These are phyloP conservation scores for Phytopythium boreale DNA, from an alignment of 352 stramenopile genomes.

Conservation along the genomic window DNA sequence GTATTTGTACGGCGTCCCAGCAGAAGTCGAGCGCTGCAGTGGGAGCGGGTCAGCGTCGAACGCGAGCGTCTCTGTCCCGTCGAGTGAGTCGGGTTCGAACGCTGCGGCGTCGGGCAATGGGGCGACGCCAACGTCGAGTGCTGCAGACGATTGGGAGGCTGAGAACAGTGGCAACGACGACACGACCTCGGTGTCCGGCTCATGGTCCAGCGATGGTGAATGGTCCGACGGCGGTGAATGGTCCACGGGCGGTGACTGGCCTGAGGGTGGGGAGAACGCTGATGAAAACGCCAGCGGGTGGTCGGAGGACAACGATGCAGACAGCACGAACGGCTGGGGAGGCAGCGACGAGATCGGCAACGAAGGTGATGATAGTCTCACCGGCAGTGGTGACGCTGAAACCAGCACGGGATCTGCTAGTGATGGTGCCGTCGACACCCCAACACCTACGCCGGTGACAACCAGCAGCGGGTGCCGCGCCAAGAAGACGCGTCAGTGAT, in stretches of 20 bases:
- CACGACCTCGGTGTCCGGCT: background rate
- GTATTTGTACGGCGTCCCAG: constrained; percentile 50
- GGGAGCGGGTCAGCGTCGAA: constrained; percentile 13
- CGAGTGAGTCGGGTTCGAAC: background rate
- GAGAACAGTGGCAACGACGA: background rate
- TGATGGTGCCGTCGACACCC: background rate
- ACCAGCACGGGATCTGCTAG: background rate
- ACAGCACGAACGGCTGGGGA: background rate
- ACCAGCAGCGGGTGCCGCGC: background rate
- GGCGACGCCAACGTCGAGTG: background rate
- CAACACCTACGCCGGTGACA: background rate
- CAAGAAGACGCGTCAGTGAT: background rate
- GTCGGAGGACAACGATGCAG: background rate
- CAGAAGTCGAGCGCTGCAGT: constrained; percentile 39
- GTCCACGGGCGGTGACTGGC: background rate
- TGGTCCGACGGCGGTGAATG: background rate
- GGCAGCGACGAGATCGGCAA: background rate
- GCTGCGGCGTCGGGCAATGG: background rate
- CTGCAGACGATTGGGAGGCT: background rate
- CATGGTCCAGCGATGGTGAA: background rate
- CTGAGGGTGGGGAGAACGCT: background rate
- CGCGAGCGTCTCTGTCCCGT: constrained; percentile 10
- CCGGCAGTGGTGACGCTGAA: background rate
- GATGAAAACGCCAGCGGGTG: background rate
- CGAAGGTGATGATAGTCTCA: background rate